Percentiles rank a stretch among this genome's conserved stretches.
Conservation (phyloP, 2,329 filamentous ascomycete genomes). For the Penicillium sp. region DNA sequence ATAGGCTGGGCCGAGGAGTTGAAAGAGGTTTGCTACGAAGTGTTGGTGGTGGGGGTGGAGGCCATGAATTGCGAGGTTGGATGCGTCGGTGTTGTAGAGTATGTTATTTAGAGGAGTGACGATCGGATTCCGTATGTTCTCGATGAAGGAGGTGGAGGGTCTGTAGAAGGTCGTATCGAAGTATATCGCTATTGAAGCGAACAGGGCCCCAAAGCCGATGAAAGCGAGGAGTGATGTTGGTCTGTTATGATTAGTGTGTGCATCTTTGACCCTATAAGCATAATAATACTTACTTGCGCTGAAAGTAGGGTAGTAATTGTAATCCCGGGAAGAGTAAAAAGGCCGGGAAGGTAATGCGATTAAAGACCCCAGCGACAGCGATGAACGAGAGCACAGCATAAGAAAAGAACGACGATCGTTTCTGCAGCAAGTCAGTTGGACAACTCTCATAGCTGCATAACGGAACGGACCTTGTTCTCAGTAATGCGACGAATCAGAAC, state of each 20-base stretch:
- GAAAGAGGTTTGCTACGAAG: slow-evolving; percentile 66
- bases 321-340: slow-evolving; percentile 83
- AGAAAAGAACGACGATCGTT: slow-evolving; percentile 72
- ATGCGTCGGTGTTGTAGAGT: slow-evolving; percentile 67
- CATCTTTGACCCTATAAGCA: neutral
- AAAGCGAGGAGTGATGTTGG: slow-evolving; percentile 62
- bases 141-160: slow-evolving; percentile 34
- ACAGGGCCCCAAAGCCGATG: slow-evolving; percentile 62
- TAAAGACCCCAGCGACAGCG: slow-evolving; percentile 83
- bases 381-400: slow-evolving; percentile 78
- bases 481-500: slow-evolving; percentile 86
- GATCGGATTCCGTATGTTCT: slow-evolving; percentile 56
- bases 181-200: slow-evolving; percentile 69
- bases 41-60: slow-evolving; percentile 79
- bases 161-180: slow-evolving; percentile 83
- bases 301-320: slow-evolving; percentile 80
- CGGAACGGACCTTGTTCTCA: slow-evolving; percentile 63
- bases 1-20: slow-evolving; percentile 69
- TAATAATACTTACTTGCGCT: slow-evolving; percentile 63
- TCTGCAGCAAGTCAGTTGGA: slow-evolving; percentile 44
- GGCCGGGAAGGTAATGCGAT: slow-evolving; percentile 94
- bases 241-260: slow-evolving; percentile 42
- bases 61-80: slow-evolving; percentile 72
- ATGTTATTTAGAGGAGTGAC: slow-evolving; percentile 78
- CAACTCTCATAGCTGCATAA: neutral